These are phyloP conservation scores for Ganoderma resinaceum DNA, from an alignment of 1,284 basidiomycete genomes.

Conservation along the genomic window DNA sequence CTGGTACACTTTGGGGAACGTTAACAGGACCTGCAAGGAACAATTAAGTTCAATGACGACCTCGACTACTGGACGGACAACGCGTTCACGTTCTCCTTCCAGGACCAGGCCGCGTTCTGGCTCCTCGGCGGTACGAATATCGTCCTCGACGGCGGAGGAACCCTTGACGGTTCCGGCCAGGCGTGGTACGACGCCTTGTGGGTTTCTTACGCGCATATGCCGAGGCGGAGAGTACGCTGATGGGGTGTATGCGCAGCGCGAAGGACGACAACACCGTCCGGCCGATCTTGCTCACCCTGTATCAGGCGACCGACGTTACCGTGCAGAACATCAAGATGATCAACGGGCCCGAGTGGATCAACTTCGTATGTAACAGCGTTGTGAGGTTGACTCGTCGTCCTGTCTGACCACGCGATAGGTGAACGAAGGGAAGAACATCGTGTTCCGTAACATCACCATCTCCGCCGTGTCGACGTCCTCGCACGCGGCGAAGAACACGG, in stretches of 20 bases:
- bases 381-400: not conserved
- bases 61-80: constrained; percentile 64
- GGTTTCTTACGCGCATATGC: constrained; percentile 28
- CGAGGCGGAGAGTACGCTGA: not conserved
- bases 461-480: constrained; percentile 50
- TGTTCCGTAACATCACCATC: constrained; percentile 49
- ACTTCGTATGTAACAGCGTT: constrained; percentile 48
- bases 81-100: constrained; percentile 60
- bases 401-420: constrained; percentile 29
- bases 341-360: constrained; percentile 60
- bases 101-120: constrained; percentile 69
- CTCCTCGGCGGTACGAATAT: constrained; percentile 66
- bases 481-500: constrained; percentile 57
- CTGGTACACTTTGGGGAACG: not conserved
- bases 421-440: constrained; percentile 45
- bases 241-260: constrained; percentile 26
- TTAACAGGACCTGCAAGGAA: constrained; percentile 54
- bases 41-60: constrained; percentile 56
- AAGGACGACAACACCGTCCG: constrained; percentile 54
- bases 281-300: constrained; percentile 68
- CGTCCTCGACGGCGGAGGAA: constrained; percentile 62
- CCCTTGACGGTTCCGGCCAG: constrained; percentile 66
- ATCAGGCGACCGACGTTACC: constrained; percentile 59
- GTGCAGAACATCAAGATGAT: constrained; percentile 55
- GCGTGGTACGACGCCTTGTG: constrained; percentile 66